These are phyloP conservation scores for Collybiopsis luxurians DNA, from an alignment of 768 basidiomycete genomes.

Conservation along the genomic window DNA sequence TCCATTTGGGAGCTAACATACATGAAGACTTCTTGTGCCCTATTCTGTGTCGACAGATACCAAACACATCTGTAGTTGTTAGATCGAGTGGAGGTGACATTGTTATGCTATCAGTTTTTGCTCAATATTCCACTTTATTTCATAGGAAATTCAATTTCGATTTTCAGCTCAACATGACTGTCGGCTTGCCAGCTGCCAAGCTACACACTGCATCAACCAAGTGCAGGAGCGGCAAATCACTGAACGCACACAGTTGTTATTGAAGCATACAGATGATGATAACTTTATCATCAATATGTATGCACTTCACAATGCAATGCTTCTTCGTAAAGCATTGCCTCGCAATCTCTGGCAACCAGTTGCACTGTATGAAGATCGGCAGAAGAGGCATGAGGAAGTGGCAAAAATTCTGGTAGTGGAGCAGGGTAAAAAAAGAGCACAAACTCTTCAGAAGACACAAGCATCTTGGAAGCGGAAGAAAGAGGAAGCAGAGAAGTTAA, in stretches of 20 bases:
- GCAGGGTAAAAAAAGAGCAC: background rate
- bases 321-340: conserved; percentile 6
- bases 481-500: background rate
- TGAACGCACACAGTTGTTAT: background rate
- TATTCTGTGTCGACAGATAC: background rate
- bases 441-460: background rate
- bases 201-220: background rate
- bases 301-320: conserved; percentile 9
- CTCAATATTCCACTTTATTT: background rate
- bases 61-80: background rate
- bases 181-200: background rate
- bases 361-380: background rate
- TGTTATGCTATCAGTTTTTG: background rate
- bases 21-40: background rate
- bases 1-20: background rate
- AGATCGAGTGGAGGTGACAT: background rate
- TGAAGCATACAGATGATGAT: conserved; percentile 6
- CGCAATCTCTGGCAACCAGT: background rate
- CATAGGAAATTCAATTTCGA: conserved; percentile 6
- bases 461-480: background rate
- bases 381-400: background rate
- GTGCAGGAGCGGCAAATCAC: conserved; percentile 8
- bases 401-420: background rate
- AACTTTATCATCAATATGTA: conserved; percentile 14
- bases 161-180: conserved; percentile 18